Evolutionary conservation across 257 asterid species (phyloP).

Genomic region (Penstemon newberryi): DNA sequence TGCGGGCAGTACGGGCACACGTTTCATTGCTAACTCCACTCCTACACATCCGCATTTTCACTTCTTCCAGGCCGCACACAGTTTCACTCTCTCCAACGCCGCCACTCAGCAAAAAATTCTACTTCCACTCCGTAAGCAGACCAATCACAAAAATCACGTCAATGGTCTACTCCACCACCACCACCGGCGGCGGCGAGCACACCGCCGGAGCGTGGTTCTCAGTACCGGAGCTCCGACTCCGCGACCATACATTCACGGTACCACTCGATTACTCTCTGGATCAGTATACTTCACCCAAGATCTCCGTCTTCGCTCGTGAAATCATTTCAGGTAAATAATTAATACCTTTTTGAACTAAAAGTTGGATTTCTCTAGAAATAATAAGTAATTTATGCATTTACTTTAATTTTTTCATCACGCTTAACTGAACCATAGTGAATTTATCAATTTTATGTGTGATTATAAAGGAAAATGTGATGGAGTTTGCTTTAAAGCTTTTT

Average conservation of each 20-base stretch:
- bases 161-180: constrained; percentile 31
- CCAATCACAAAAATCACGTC: constrained; percentile 37
- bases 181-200: constrained; percentile 40
- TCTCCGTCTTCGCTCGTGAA: constrained; percentile 82
- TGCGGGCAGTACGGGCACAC: constrained; percentile 38
- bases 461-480: too few species aligned
- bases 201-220: constrained; percentile 65
- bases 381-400: too few species aligned
- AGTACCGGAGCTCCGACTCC: constrained; percentile 85
- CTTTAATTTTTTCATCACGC: too few species aligned
- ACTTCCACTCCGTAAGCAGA: constrained; percentile 32
- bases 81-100: constrained; percentile 24
- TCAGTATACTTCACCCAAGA: constrained; percentile 41
- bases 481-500: too few species aligned
- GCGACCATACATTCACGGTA: constrained; percentile 80
- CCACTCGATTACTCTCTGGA: constrained; percentile 68
- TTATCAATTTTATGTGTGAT: too few species aligned
- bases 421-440: too few species aligned
- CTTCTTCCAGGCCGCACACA: constrained; percentile 22
- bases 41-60: constrained; percentile 32
- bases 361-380: too few species aligned
- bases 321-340: constrained; percentile 64
- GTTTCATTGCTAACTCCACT: constrained; percentile 44
- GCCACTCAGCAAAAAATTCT: constrained; percentile 16
- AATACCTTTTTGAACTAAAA: background rate